A percentile compares a stretch with the other conserved stretches of the same genome.
These are phyloP conservation scores for Canna indica DNA, from an alignment of 176 grass and related monocot genomes.

Conservation along the genomic window DNA sequence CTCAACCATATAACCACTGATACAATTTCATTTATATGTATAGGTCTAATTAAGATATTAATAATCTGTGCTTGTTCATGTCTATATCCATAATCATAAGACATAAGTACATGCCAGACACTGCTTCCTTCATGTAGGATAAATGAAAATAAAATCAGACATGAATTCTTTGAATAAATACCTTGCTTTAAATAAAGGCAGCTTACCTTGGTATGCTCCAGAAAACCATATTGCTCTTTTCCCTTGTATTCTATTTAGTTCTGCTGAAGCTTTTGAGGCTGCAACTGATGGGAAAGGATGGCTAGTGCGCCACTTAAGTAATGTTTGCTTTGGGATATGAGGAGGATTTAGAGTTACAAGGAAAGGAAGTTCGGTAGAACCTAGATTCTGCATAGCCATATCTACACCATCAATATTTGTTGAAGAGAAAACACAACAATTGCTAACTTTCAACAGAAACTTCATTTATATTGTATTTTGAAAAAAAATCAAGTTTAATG, in stretches of 20 bases:
- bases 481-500: neutral
- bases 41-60: too few relatives aligned
- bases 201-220: slow-evolving; percentile 70
- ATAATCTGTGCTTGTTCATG: neutral
- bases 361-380: slow-evolving; percentile 36
- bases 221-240: slow-evolving; percentile 75
- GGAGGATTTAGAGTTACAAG: slow-evolving; percentile 78
- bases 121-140: neutral
- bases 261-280: slow-evolving; percentile 56
- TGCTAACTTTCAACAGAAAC: neutral
- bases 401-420: slow-evolving; percentile 6
- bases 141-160: neutral
- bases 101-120: neutral
- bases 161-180: neutral
- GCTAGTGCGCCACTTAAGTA: slow-evolving; percentile 72
- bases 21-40: too few relatives aligned
- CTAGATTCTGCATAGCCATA: slow-evolving; percentile 48
- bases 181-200: neutral
- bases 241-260: slow-evolving; percentile 65
- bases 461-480: too few relatives aligned
- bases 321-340: slow-evolving; percentile 41
- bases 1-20: too few relatives aligned
- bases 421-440: neutral
- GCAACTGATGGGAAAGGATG: slow-evolving; percentile 78
- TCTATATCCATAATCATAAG: neutral